Evolutionary conservation across 805 yeast species (phyloP), one percentile per base, ranked within the genome.

Genomic region (Myxozyma mucilagina): DNA sequence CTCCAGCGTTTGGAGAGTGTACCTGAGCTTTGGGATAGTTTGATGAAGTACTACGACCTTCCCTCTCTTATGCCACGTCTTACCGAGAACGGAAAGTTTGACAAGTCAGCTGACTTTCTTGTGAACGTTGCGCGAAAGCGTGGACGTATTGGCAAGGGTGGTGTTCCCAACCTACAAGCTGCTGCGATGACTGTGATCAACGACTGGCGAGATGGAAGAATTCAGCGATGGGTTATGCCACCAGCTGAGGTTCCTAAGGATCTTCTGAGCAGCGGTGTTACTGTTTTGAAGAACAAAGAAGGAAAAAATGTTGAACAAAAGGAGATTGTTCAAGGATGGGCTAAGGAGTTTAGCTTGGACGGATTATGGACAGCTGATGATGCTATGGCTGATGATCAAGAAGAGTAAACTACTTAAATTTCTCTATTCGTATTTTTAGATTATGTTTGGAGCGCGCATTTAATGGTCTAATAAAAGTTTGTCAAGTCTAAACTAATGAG

Each of bases 161-260:
- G 99, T 72, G 76, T 94, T 61, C 97, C 98, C 59, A 91, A 94
- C 73, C 74, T 94, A 65, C 87, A 84, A 61, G 81, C 92, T 66
- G 96, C 98, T 8, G 97, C 96, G 41, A 74, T 83, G 69, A 80
- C 88, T 41, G 87, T 94, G 11, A 79, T 94, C 71, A 90, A 84
- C 70, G 99, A 94, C 76, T 94, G 98, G 98, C 85, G 97, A 76
- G 97, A 92, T 74, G 99, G 99, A 61, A 84, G 94, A 73, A 85
- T 94, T 69, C 76, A 87, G 57, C 96, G 97, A 51, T 94, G 97
- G 97, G 84, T 89, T 1, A 76, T 86, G 69, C 96, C 72, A 5
- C 63, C 69, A 20, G 59, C 70, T 20, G 71, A 67, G 29, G 67
- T 68, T 16, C 55, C 58, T 32, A 49, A 55, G 20, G 64, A 56